A percentile compares a stretch with the other conserved stretches of the same genome.
Conservation (phyloP, 2,329 filamentous ascomycete genomes). For the Scopulariopsis brevicaulis region DNA sequence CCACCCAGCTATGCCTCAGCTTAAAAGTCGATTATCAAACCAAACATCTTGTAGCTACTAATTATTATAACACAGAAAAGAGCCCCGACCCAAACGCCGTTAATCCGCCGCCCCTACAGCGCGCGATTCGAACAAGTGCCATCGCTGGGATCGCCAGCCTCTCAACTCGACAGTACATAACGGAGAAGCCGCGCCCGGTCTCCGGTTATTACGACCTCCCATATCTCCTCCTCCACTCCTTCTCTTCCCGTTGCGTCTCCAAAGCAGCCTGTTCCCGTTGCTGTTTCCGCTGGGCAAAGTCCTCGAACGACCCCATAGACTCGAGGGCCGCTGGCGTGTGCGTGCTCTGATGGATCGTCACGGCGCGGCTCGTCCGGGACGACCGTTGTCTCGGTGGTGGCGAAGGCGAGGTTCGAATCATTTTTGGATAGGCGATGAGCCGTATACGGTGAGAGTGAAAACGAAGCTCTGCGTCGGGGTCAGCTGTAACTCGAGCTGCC, state of each 20-base stretch:
- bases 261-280: neutral
- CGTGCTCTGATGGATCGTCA: neutral
- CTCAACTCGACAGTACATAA: too few relatives aligned
- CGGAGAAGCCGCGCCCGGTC: too few relatives aligned
- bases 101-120: too few relatives aligned
- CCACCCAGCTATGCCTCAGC: too few relatives aligned
- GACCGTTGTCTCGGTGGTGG: neutral
- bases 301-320: neutral
- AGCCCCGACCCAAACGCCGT: too few relatives aligned
- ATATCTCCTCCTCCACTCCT: neutral
- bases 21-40: too few relatives aligned
- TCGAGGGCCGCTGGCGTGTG: neutral
- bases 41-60: too few relatives aligned
- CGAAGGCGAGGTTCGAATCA: neutral
- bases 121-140: too few relatives aligned
- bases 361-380: neutral
- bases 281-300: neutral
- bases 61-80: too few relatives aligned
- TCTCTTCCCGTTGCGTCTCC: neutral
- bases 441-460: constrained; percentile 30
- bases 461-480: constrained; percentile 28
- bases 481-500: too few relatives aligned
- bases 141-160: too few relatives aligned
- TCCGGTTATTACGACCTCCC: neutral
- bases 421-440: neutral